These are phyloP conservation scores for Neolentinus lepideus DNA, from an alignment of 1,284 basidiomycete genomes.

Conservation along the genomic window DNA sequence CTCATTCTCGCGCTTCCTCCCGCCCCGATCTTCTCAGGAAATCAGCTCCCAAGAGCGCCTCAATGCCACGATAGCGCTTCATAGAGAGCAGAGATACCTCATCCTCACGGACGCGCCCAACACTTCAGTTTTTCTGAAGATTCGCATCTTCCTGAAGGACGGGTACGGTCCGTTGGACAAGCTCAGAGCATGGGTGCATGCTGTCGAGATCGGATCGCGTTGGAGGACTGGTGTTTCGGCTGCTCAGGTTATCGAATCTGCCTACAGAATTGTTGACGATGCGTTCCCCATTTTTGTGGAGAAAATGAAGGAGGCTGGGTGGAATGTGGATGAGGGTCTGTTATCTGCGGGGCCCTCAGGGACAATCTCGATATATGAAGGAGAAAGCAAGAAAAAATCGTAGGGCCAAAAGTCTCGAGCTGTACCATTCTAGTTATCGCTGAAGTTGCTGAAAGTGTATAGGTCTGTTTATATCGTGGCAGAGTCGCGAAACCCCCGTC, in stretches of 20 bases:
- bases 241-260: conserved; percentile 14
- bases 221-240: conserved; percentile 4
- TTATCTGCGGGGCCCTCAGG: conserved; percentile 28
- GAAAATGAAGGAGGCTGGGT: conserved; percentile 23
- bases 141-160: conserved; percentile 38
- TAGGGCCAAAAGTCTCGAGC: too few species aligned
- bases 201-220: conserved; percentile 19
- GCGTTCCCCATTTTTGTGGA: conserved; percentile 24
- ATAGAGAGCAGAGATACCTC: background rate
- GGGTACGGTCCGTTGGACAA: conserved; percentile 38
- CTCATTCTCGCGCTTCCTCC: too few species aligned
- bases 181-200: conserved; percentile 51
- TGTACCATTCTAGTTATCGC: too few species aligned
- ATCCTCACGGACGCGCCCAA: background rate
- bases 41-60: too few species aligned
- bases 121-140: background rate
- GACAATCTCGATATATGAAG: conserved; percentile 18
- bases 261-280: conserved; percentile 17
- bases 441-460: too few species aligned
- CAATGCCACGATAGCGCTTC: too few species aligned
- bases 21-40: too few species aligned
- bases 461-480: too few species aligned
- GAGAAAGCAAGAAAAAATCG: background rate
- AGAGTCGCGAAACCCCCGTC: too few species aligned
- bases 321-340: conserved; percentile 29